Conservation (phyloP, 2,329 filamentous ascomycete species). For the Fusarium anguioides region DNA sequence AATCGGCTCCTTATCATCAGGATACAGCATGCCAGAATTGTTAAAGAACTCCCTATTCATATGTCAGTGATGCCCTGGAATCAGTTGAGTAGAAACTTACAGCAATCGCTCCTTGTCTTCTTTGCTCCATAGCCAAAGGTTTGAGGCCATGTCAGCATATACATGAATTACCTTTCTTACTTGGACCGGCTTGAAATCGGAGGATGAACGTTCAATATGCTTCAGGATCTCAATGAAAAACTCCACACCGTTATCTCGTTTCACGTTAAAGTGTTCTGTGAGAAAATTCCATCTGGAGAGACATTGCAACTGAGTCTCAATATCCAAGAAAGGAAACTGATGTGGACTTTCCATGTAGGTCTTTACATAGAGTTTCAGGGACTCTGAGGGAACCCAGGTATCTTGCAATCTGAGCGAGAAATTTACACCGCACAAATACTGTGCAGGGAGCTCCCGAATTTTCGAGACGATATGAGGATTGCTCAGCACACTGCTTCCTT, state of each 20-base stretch:
- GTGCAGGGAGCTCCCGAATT: slow-evolving; percentile 14
- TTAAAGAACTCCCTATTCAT: slow-evolving; percentile 4
- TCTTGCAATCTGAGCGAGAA: slow-evolving; percentile 7
- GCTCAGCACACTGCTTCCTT: background rate
- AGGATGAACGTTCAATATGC: background rate
- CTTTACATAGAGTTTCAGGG: background rate
- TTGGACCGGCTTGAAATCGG: background rate
- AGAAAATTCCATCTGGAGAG: background rate
- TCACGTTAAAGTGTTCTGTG: background rate
- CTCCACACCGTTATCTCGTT: background rate
- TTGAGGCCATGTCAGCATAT: slow-evolving; percentile 1
- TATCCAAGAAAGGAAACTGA: slow-evolving; percentile 25
- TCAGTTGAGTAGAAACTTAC: background rate
- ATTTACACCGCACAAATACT: slow-evolving; percentile 19
- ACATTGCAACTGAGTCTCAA: background rate
- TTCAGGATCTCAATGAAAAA: slow-evolving; percentile 14
- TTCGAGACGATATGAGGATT: background rate
- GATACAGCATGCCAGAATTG: background rate
- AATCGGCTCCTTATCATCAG: background rate
- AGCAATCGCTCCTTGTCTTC: background rate
- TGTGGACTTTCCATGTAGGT: slow-evolving; percentile 23
- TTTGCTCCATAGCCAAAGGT: too few relatives aligned
- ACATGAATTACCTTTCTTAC: background rate
- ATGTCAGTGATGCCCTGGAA: background rate
- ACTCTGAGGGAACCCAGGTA: slow-evolving; percentile 18